Evolutionary conservation across 2,329 filamentous ascomycete genomes (phyloP), one percentile per base, ranked within the genome.

Genomic region (Thyridium curvatum): DNA sequence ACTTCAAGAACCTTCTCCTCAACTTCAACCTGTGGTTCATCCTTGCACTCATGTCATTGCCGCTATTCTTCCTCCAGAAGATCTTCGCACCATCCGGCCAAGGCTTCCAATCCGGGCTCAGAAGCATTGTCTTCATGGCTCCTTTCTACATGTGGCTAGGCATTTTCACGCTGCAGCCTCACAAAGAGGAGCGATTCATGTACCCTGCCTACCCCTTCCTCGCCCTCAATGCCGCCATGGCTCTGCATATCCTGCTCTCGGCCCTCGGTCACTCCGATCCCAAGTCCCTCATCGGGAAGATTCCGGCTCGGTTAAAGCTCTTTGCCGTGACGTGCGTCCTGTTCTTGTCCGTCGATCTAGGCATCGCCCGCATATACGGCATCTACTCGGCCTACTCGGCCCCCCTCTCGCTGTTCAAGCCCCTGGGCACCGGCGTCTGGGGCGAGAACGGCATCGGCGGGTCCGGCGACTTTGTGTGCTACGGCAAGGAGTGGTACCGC

Each of bases 181-280:
- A 98, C 65, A 98, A 98, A 55, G 93, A 98, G 59, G 93, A 98
- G 63, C 76, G 93, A 7, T 98, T 98, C 68, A 97, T 98, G 90
- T 98, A 95, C 54, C 93, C 93, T 0, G 86, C 80, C 3, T 98
- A 98, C 53, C 93, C 93, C 1, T 88, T 91, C 46, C 71, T 98
- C 30, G 84, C 86, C 1, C 71, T 98, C 29, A 96, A 95, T 53
- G 90, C 90, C 3, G 86, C 91, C 8, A 75, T 96, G 38, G 77
- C 86, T 4, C 67, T 94, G 29, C 89, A 97, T 58, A 84, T 94
- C 41, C 54, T 94, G 2, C 71, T 97, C 13, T 72, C 80, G 12
- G 82, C 83, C 30, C 64, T 95, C 35, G 88, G 90, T 14, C 82
- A 79, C 16, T 74, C 75, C 2, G 74, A 86, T 43, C 79, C 83